Evolutionary conservation across 2,329 filamentous ascomycete species (phyloP).

Genomic region (Aspergillus fijiensis): DNA sequence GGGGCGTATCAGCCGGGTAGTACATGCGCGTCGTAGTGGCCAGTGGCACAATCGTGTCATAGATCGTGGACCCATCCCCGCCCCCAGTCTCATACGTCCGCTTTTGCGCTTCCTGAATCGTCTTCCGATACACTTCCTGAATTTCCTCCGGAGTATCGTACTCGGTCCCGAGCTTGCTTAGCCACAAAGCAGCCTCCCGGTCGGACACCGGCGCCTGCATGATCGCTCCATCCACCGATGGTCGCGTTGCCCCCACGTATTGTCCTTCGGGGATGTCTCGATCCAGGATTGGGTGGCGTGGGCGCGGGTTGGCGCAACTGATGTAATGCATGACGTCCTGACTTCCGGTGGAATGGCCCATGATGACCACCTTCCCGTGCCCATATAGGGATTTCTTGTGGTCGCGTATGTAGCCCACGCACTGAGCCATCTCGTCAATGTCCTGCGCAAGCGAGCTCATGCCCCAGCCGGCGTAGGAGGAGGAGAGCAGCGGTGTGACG

Average conservation of each 20-base stretch:
- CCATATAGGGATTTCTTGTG: constrained; percentile 32
- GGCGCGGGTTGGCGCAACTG: neutral
- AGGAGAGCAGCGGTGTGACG: constrained; percentile 52
- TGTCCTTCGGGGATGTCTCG: neutral
- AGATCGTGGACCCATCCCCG: neutral
- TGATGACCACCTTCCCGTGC: constrained; percentile 57
- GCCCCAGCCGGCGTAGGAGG: constrained; percentile 57
- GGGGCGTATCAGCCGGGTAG: constrained; percentile 37
- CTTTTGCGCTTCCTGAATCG: constrained; percentile 7
- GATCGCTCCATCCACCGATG: constrained; percentile 67
- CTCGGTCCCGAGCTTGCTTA: neutral
- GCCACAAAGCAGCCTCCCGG: constrained; percentile 60
- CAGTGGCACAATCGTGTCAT: neutral
- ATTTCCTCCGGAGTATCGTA: constrained; percentile 24
- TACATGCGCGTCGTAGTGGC: neutral
- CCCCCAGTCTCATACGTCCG: constrained; percentile 3
- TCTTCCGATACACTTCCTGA: constrained; percentile 30
- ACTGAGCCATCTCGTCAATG: constrained; percentile 53
- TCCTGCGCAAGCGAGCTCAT: constrained; percentile 54
- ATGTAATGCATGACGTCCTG: neutral
- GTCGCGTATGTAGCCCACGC: constrained; percentile 52
- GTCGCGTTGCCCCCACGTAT: neutral
- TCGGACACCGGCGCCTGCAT: constrained; percentile 80
- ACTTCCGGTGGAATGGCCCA: constrained; percentile 69
- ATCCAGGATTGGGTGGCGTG: neutral